These are phyloP conservation scores for Aspergillus sp. DNA, from an alignment of 2,329 filamentous ascomycete species.

Conservation along the genomic window DNA sequence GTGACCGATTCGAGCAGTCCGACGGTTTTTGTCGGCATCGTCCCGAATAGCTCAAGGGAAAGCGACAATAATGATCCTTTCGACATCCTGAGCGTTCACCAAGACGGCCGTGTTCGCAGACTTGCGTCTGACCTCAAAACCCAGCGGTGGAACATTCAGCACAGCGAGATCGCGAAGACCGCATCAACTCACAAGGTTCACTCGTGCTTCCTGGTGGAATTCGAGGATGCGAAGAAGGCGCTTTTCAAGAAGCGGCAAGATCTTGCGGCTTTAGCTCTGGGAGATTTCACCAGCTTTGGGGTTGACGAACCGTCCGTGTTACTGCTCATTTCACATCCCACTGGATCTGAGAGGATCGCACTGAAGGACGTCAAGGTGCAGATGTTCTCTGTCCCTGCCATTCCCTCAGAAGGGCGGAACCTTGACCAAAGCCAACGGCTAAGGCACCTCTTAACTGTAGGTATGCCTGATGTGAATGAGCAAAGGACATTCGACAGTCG, in stretches of 20 bases:
- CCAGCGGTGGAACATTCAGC: slow-evolving; percentile 33
- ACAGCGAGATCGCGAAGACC: slow-evolving; percentile 24
- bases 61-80: slow-evolving; percentile 24
- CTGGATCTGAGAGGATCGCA: slow-evolving; percentile 18
- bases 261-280: slow-evolving; percentile 28
- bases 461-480: slow-evolving; percentile 24
- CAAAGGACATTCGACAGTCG: slow-evolving; percentile 17
- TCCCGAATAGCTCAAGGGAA: slow-evolving; percentile 20
- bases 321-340: slow-evolving; percentile 34
- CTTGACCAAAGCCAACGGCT: slow-evolving; percentile 26
- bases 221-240: slow-evolving; percentile 34
- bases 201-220: slow-evolving; percentile 31
- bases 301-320: slow-evolving; percentile 29
- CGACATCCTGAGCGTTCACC: slow-evolving; percentile 36
- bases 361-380: slow-evolving; percentile 31
- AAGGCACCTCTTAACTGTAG: slow-evolving; percentile 29
- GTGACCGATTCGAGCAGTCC: slow-evolving; percentile 32
- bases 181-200: slow-evolving; percentile 23
- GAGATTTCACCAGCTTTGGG: slow-evolving; percentile 20
- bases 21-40: slow-evolving; percentile 30
- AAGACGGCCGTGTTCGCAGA: slow-evolving; percentile 36
- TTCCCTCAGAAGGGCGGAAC: slow-evolving; percentile 12
- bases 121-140: slow-evolving; percentile 33
- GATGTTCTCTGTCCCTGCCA: slow-evolving; percentile 31
- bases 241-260: slow-evolving; percentile 35